Evolutionary conservation across 1,284 basidiomycete genomes (phyloP).

Genomic region (Moniliella sp.): DNA sequence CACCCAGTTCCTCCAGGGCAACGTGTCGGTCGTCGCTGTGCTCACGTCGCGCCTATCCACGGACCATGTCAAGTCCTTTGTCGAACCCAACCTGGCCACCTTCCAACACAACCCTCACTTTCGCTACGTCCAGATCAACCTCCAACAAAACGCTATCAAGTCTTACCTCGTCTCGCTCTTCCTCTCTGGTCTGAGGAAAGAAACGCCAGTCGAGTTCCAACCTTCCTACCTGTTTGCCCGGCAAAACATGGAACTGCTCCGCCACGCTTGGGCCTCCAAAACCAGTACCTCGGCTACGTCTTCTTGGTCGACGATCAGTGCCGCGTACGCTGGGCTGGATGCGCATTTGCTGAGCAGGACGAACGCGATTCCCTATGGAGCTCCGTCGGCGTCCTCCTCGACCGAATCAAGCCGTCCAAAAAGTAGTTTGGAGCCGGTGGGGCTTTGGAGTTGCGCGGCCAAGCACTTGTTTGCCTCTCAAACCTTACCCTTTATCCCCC

Average conservation of each 20-base stretch:
- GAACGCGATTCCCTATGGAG: conserved; percentile 51
- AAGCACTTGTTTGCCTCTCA: too few species aligned
- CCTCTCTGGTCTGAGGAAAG: conserved; percentile 48
- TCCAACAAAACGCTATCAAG: conserved; percentile 76
- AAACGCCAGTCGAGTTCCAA: conserved; percentile 46
- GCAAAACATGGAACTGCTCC: conserved; percentile 46
- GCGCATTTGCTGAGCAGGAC: conserved; percentile 55
- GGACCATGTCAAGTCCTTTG: conserved; percentile 59
- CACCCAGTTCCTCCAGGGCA: conserved; percentile 52
- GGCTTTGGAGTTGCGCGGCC: too few species aligned
- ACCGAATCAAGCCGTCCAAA: too few species aligned
- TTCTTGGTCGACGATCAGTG: conserved; percentile 67
- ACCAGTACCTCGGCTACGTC: conserved; percentile 77
- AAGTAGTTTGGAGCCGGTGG: too few species aligned
- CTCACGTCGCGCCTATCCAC: conserved; percentile 65
- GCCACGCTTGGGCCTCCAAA: conserved; percentile 56
- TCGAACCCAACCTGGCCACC: conserved; percentile 44
- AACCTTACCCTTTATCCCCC: too few species aligned
- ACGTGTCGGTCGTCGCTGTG: conserved; percentile 57
- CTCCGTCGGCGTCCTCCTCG: conserved; percentile 40
- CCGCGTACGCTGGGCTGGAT: conserved; percentile 77
- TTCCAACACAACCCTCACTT: conserved; percentile 49
- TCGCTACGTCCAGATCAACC: conserved; percentile 65
- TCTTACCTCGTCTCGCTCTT: conserved; percentile 67
- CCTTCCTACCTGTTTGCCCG: conserved; percentile 58